A percentile compares a stretch with the other conserved stretches of the same genome.
These are phyloP conservation scores for Wickerhamomyces rabaulensis DNA, from an alignment of 805 yeast species.

Conservation along the genomic window DNA sequence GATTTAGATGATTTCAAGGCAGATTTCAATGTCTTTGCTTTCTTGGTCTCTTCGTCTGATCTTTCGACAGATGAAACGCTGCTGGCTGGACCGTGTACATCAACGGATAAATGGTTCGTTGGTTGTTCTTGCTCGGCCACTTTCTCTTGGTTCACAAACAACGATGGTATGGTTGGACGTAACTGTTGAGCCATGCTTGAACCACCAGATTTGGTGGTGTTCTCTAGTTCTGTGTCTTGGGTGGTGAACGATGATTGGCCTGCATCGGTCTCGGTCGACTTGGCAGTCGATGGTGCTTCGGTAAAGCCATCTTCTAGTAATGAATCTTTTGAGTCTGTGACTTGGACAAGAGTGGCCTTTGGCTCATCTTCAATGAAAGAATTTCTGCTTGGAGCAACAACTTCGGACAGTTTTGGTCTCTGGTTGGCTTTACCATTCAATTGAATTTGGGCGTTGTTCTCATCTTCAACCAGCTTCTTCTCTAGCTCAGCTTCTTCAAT, in stretches of 20 bases:
- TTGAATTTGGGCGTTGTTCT: background rate
- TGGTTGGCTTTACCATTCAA: background rate
- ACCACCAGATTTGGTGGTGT: background rate
- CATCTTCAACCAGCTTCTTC: background rate
- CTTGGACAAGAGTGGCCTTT: background rate
- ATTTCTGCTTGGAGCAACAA: background rate
- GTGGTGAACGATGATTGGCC: slow-evolving; percentile 20
- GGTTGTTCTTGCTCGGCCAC: background rate
- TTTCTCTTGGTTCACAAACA: slow-evolving; percentile 9
- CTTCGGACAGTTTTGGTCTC: background rate
- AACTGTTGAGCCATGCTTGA: slow-evolving; percentile 42
- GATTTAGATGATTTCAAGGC: slow-evolving; percentile 31
- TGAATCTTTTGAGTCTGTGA: background rate
- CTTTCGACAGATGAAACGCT: slow-evolving; percentile 12
- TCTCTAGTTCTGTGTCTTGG: slow-evolving; percentile 13
- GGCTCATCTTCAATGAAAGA: background rate
- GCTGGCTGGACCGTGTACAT: slow-evolving; percentile 2
- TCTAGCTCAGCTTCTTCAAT: background rate
- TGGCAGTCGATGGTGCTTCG: slow-evolving; percentile 23
- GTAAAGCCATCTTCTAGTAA: slow-evolving; percentile 3
- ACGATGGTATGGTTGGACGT: slow-evolving; percentile 34
- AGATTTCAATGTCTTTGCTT: slow-evolving; percentile 37
- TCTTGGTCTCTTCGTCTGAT: slow-evolving; percentile 27
- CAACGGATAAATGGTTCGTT: background rate
- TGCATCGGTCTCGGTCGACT: slow-evolving; percentile 14